Evolutionary conservation across 305 asterid species (phyloP).

Genomic region (Solanum hybrid): DNA sequence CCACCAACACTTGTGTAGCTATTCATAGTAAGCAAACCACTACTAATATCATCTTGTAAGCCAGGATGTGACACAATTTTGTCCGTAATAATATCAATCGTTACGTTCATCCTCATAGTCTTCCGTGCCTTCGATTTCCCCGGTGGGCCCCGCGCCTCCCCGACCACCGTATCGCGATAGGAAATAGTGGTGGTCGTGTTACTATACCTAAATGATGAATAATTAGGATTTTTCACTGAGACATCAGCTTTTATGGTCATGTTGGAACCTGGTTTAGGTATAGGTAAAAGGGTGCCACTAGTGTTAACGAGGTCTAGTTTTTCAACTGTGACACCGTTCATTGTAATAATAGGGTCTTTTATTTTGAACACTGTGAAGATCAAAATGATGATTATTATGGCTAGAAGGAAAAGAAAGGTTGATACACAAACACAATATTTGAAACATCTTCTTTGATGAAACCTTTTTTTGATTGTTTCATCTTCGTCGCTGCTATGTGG

Average conservation of each 20-base stretch:
- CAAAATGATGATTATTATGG: constrained; percentile 30
- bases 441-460: constrained; percentile 29
- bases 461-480: constrained; percentile 12
- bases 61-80: constrained; percentile 34
- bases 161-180: constrained; percentile 45
- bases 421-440: constrained; percentile 32
- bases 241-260: constrained; percentile 59
- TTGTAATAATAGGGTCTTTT: constrained; percentile 40
- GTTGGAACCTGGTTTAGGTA: constrained; percentile 52
- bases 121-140: constrained; percentile 64
- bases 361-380: constrained; percentile 63
- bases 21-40: constrained; percentile 40
- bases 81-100: constrained; percentile 49
- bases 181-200: constrained; percentile 58
- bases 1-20: constrained; percentile 61
- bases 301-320: constrained; percentile 24
- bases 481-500: constrained; percentile 39
- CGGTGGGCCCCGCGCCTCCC: constrained; percentile 76
- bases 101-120: constrained; percentile 61
- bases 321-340: constrained; percentile 40
- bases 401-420: constrained; percentile 37
- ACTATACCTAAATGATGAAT: constrained; percentile 47
- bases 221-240: constrained; percentile 68
- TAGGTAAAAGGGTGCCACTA: constrained; percentile 15
- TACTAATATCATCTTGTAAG: constrained; percentile 30